Evolutionary conservation across 768 basidiomycete genomes (phyloP).

Genomic region (Naganishia randhawae): DNA sequence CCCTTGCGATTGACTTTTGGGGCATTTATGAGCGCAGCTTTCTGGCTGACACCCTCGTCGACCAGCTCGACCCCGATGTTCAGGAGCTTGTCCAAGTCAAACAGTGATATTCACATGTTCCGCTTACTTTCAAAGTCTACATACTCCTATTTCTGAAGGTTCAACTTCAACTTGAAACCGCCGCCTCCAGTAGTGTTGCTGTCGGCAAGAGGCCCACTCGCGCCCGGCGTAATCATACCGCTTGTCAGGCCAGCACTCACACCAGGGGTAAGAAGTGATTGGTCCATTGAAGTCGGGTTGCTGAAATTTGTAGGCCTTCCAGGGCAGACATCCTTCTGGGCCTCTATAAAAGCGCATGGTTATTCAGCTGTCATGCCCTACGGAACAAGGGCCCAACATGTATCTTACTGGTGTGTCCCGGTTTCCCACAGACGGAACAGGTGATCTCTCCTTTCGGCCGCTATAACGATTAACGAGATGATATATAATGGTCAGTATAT

Average conservation of each 20-base stretch:
- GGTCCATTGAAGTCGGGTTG: conserved; percentile 13
- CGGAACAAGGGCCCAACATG: not conserved
- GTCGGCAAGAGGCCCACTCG: not conserved
- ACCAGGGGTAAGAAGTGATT: not conserved
- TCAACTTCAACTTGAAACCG: conserved; percentile 18
- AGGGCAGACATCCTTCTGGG: conserved; percentile 15
- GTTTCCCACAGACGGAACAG: conserved; percentile 6
- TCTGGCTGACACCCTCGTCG: not conserved
- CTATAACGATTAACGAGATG: not conserved
- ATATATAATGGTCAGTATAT: not conserved
- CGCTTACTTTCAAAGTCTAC: not conserved
- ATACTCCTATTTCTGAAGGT: not conserved
- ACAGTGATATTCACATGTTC: not conserved
- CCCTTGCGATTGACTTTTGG: not conserved
- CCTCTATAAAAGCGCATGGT: not conserved
- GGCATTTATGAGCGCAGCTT: conserved; percentile 2
- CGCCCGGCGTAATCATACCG: conserved; percentile 6
- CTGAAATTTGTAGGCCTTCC: conserved; percentile 1
- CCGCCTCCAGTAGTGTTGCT: not conserved
- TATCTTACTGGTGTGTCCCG: conserved; percentile 6
- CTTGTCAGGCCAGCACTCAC: not conserved
- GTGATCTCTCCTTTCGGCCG: conserved; percentile 16
- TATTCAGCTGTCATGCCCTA: not conserved
- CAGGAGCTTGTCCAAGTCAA: not conserved
- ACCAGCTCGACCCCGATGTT: not conserved